Conservation (phyloP, 1,284 basidiomycete genomes). For the Sphagnurus paluster region DNA sequence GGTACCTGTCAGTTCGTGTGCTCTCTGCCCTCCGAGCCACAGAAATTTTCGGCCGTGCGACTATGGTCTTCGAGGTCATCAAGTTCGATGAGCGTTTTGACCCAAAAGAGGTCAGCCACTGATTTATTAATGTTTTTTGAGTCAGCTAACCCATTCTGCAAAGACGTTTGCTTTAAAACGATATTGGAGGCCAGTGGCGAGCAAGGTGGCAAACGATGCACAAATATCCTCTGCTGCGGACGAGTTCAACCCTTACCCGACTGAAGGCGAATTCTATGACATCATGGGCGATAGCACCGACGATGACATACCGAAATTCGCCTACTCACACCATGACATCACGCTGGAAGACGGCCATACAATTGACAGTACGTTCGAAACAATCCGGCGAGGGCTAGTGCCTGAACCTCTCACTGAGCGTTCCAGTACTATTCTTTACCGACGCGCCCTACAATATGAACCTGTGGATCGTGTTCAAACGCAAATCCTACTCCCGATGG, state of each 20-base stretch:
- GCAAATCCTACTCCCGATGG: no score
- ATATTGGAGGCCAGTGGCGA: slow-evolving; percentile 8
- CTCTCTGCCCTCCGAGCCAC: slow-evolving; percentile 4
- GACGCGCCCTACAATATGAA: not conserved
- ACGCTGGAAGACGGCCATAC: not conserved
- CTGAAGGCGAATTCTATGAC: slow-evolving; percentile 6
- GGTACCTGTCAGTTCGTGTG: not conserved
- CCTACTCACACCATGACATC: slow-evolving; percentile 4
- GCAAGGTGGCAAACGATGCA: not conserved
- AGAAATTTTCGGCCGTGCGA: slow-evolving; percentile 16
- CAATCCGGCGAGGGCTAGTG: not conserved
- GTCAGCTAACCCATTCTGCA: not conserved
- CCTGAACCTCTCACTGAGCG: no score
- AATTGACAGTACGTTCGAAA: slow-evolving; percentile 4
- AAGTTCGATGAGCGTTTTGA: slow-evolving; percentile 1
- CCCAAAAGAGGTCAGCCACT: slow-evolving; percentile 1
- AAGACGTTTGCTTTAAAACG: slow-evolving; percentile 10
- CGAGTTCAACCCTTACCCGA: not conserved
- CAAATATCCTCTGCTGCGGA: not conserved
- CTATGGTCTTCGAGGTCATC: slow-evolving; percentile 15
- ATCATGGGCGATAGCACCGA: not conserved
- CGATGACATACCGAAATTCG: not conserved
- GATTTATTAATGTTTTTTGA: not conserved
- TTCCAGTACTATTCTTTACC: not conserved
- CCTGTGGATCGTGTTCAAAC: no score